Percentiles rank a stretch among this genome's conserved stretches.
phyloP scores from a whole-genome alignment of 148 eudicot species.

The Diospyros kaki region DNA sequence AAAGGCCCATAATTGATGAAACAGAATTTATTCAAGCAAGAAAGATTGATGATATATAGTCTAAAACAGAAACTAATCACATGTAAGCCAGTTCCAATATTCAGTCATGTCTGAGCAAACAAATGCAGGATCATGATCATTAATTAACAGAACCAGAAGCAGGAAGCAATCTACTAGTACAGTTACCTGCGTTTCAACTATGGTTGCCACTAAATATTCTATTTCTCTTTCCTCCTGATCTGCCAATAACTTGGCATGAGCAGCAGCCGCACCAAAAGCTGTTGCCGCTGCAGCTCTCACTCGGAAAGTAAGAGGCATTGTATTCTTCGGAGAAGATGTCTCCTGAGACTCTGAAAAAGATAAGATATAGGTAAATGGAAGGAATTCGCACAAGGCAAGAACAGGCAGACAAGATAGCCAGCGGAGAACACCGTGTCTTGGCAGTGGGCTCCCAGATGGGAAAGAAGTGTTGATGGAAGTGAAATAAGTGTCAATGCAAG shows the following conservation, averaged over 20 bases:
- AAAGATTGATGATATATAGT: not conserved
- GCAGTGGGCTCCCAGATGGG: not conserved
- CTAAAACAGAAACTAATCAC: not conserved
- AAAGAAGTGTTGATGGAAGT: not conserved
- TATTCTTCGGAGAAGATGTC: slow-evolving; percentile 28
- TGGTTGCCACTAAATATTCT: slow-evolving; percentile 57
- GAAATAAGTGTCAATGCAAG: not conserved
- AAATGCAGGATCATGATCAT: not conserved
- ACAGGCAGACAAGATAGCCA: not conserved
- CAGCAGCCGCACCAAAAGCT: slow-evolving; percentile 95
- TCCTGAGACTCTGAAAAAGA: slow-evolving; percentile 41
- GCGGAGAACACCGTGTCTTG: not conserved
- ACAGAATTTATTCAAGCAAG: not conserved
- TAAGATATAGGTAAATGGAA: not conserved
- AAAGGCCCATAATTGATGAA: not conserved
- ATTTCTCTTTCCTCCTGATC: slow-evolving; percentile 88
- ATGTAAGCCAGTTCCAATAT: not conserved
- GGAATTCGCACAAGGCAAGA: not conserved
- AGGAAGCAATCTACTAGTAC: not conserved
- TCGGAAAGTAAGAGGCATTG: slow-evolving; percentile 56
- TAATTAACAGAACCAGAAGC: not conserved
- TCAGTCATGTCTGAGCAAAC: not conserved
- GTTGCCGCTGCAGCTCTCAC: slow-evolving; percentile 84
- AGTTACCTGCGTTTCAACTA: slow-evolving; percentile 72
- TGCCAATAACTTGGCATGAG: slow-evolving; percentile 85